phyloP scores from a whole-genome alignment of 345 rosid species.

The Salix exigua region DNA sequence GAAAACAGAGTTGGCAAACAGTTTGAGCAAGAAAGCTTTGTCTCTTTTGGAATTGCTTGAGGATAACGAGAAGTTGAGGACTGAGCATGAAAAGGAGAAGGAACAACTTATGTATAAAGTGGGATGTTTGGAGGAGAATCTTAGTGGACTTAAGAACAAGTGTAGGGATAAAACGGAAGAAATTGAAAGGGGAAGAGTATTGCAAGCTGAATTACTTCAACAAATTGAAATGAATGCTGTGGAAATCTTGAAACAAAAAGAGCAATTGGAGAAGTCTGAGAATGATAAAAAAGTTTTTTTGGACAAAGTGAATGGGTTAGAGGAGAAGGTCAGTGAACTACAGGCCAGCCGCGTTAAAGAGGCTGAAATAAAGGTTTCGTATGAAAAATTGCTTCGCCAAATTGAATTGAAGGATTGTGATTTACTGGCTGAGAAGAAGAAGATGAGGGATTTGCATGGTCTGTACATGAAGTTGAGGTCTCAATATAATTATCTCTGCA shows the following conservation, averaged over 20 bases:
- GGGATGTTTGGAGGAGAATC: slow-evolving; percentile 42
- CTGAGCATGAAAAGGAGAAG: slow-evolving; percentile 41
- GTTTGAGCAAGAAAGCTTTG: slow-evolving; percentile 36
- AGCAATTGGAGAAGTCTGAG: slow-evolving; percentile 35
- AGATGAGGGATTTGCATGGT: slow-evolving; percentile 27
- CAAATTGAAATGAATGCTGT: slow-evolving; percentile 30
- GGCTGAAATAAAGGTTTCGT: slow-evolving; percentile 26
- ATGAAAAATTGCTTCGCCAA: slow-evolving; percentile 38
- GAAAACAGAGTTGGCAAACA: slow-evolving; percentile 31
- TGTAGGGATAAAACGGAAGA: slow-evolving; percentile 36
- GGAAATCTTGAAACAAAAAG: slow-evolving; percentile 35
- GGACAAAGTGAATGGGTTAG: slow-evolving; percentile 37
- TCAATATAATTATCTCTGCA: slow-evolving; percentile 54
- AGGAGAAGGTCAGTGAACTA: slow-evolving; percentile 38
- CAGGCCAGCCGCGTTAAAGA: slow-evolving; percentile 29
- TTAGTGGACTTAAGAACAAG: slow-evolving; percentile 36
- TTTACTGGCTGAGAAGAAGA: slow-evolving; percentile 46
- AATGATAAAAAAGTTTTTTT: slow-evolving; percentile 29
- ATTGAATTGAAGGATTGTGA: slow-evolving; percentile 39
- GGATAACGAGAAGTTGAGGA: slow-evolving; percentile 30
- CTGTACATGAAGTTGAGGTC: slow-evolving; percentile 62
- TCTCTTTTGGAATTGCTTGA: slow-evolving; percentile 18
- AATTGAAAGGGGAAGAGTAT: slow-evolving; percentile 34
- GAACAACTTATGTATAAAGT: slow-evolving; percentile 26
- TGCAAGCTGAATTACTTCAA: slow-evolving; percentile 34